Percentiles rank a stretch among this genome's conserved stretches.
Conservation (phyloP, 2,329 filamentous ascomycete genomes). For the Fusarium camptoceras region DNA sequence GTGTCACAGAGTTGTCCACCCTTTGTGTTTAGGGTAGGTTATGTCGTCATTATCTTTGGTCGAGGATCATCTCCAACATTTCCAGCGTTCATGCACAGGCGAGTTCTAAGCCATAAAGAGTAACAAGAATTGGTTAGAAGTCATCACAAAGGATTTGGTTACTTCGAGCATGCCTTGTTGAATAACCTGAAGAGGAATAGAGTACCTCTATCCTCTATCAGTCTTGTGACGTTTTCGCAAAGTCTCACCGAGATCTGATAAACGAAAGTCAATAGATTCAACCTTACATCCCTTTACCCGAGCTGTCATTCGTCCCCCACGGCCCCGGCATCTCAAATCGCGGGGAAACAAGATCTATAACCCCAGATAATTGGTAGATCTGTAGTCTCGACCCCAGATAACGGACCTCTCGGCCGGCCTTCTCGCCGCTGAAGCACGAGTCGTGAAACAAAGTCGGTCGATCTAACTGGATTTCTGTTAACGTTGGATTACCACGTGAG, state of each 20-base stretch:
- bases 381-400: background rate
- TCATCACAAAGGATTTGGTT: rapidly evolving
- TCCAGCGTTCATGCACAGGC: rapidly evolving
- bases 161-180: background rate
- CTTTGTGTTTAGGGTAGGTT: background rate
- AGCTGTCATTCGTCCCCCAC: background rate
- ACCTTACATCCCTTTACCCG: background rate
- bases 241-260: background rate
- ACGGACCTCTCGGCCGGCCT: background rate
- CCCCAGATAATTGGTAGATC: constrained; percentile 2
- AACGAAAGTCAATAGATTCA: background rate
- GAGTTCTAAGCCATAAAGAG: background rate
- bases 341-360: background rate
- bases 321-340: background rate
- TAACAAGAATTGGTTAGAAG: background rate
- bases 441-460: background rate
- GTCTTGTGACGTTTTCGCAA: background rate
- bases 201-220: too few relatives aligned
- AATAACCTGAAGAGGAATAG: background rate
- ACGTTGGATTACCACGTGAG: background rate
- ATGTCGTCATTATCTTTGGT: background rate
- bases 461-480: background rate
- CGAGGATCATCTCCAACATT: too few relatives aligned
- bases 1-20: background rate
- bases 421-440: background rate